Percentiles rank a stretch among this genome's conserved stretches.
Evolutionary conservation across 2,329 filamentous ascomycete genomes (phyloP).

Genomic region (Calcarisporium arbuscula): DNA sequence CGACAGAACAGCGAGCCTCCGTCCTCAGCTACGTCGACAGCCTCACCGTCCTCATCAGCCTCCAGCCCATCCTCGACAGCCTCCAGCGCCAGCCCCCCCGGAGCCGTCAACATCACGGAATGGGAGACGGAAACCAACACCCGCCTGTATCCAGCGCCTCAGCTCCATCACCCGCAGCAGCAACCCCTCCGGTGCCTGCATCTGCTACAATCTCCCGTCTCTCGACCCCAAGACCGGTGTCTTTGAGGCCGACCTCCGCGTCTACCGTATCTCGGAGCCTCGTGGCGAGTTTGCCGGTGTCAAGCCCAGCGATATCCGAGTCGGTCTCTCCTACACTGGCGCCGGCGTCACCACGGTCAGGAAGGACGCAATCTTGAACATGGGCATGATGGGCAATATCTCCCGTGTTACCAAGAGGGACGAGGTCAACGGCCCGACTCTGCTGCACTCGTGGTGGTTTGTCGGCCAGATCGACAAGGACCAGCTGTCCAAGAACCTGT

Average conservation of each 20-base stretch:
- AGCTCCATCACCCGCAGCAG: constrained; percentile 48
- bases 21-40: constrained; percentile 13
- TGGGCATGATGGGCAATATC: constrained; percentile 16
- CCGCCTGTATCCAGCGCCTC: constrained; percentile 56
- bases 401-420: constrained; percentile 14
- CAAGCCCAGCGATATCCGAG: constrained; percentile 44
- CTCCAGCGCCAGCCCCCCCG: constrained; percentile 33
- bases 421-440: constrained; percentile 20
- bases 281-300: constrained; percentile 48
- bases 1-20: constrained; percentile 3
- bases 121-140: constrained; percentile 50
- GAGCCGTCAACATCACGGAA: constrained; percentile 44
- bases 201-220: constrained; percentile 76
- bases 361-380: constrained; percentile 17
- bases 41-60: constrained; percentile 15
- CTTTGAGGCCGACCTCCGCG: constrained; percentile 70
- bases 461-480: constrained; percentile 60
- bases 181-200: constrained; percentile 70
- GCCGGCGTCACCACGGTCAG: constrained; percentile 30
- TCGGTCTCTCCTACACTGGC: constrained; percentile 48
- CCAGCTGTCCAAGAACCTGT: constrained; percentile 48
- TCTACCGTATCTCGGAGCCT: constrained; percentile 63
- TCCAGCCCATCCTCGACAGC: constrained; percentile 31
- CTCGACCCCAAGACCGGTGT: constrained; percentile 61
- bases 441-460: constrained; percentile 61